Base-by-base conservation (phyloP, 129 eudicot genomes). In the Arctium minus region DNA sequence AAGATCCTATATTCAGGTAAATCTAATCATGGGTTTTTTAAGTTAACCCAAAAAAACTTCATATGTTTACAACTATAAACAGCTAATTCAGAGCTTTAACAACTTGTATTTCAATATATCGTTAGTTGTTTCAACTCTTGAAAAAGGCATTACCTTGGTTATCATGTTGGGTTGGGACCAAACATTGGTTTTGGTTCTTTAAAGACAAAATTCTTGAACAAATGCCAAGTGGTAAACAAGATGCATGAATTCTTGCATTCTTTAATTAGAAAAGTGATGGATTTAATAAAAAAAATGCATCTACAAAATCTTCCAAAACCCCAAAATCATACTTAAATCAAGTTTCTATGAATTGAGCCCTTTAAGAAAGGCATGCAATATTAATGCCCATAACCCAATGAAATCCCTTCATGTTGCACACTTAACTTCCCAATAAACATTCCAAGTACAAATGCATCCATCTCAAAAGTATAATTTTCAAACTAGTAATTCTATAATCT, bases 161-260 rank as follows among this genome's bases (percentile, higher is more conserved):
- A 77, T 71, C 79, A 84, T 84, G 80, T 78, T 73, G 87, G 31
- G 84, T 84, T 79, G 87, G 87, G 87, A 84, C 84, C 87, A 84
- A 73, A 79, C 87, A 73, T 84, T 64, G 84, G 80, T 84, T 79
- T 73, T 74, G 87, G 87, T 74, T 67, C 64, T 67, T 22, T 79
- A 33, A 65, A 79, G 87, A 84, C 87, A 84, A 79, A 74, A 7
- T 79, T 84, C 87, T 84, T 84, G 84, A 84, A 84, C 77, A 73
- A 84, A 73, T 74, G 84, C 77, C 69, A 77, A 64, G 70, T 79
- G 80, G 65, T 84, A 79, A 79, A 67, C 81, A 79, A 83, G 64
- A 84, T 84, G 87, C 87, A 84, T 84, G 70, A 74, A 73, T 53
- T 87, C 89, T 79, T 92, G 78, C 9, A 80, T 75, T 78, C 53